Percentiles rank a stretch among this genome's conserved stretches.
Evolutionary conservation across 768 basidiomycete species (phyloP).

Genomic region (Sistotremastrum suecicum): DNA sequence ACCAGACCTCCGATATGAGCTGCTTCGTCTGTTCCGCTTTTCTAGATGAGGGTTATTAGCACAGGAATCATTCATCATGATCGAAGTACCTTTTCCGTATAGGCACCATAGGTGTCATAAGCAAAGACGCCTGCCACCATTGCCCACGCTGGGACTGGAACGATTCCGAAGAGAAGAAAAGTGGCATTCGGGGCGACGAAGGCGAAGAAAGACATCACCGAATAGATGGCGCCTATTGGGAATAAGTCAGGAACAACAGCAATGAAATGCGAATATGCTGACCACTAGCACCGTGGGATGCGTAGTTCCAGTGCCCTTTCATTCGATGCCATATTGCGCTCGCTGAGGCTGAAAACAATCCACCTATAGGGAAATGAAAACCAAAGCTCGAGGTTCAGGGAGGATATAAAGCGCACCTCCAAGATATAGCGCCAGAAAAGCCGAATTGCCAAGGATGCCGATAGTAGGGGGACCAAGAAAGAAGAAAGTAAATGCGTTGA

Average conservation of each 20-base stretch:
- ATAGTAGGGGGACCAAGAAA: constrained; percentile 62
- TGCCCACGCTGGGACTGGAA: constrained; percentile 71
- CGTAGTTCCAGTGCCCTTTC: constrained; percentile 17
- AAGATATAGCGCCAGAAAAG: constrained; percentile 62
- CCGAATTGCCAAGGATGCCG: constrained; percentile 43
- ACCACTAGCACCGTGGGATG: constrained; percentile 67
- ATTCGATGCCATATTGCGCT: constrained; percentile 31
- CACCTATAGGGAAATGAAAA: constrained; percentile 43
- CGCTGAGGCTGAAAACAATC: constrained; percentile 27
- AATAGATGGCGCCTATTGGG: constrained; percentile 51
- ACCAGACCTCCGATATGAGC: constrained; percentile 61
- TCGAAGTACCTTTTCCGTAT: constrained; percentile 17
- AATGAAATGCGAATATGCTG: constrained; percentile 9
- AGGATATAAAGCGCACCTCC: constrained; percentile 29
- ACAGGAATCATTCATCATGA: background rate
- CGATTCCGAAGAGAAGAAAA: constrained; percentile 59
- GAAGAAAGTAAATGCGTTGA: constrained; percentile 67
- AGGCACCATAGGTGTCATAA: constrained; percentile 35
- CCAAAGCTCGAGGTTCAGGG: constrained; percentile 2
- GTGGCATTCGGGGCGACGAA: constrained; percentile 50
- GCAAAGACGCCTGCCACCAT: constrained; percentile 52
- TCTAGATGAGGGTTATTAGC: constrained; percentile 20
- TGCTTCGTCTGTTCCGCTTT: constrained; percentile 38
- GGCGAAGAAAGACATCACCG: constrained; percentile 57
- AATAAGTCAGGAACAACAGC: background rate